Evolutionary conservation across 495 filamentous ascomycete genomes (phyloP), one percentile per base, ranked within the genome.

Genomic region (Neurospora pannonica): DNA sequence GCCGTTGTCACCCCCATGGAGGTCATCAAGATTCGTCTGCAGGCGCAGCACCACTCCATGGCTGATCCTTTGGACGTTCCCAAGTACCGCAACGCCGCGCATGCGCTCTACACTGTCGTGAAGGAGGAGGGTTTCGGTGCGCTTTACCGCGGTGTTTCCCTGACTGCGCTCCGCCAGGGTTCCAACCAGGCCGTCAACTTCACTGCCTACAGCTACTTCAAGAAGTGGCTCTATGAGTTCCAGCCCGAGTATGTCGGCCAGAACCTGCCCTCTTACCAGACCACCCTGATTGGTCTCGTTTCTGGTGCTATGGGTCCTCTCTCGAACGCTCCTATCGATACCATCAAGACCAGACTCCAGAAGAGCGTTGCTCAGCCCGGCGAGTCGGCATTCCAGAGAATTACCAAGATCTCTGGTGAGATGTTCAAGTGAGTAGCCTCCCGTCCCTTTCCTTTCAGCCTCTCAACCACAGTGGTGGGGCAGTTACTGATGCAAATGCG

Each of bases 181-280:
- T 94, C 90, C 74, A 99, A 99, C 86, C 96, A 99, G 85, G 96
- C 97, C 13, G 92, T 97, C 80, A 99, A 99, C 87, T 99, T 99
- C 87, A 98, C 95, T 37, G 97, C 97, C 13, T 99, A 99, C 84
- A 94, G 92, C 2, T 92, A 98, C 83, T 91, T 98, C 82, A 97
- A 97, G 85, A 88, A 91, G 73, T 83, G 84, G 46, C 88, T 97
- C 62, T 90, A 94, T 80, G 81, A 86, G 31, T 84, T 82, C 78
- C 94, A 95, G 83, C 88, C 92, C 84, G 80, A 88, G 76, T 80
- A 89, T 76, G 71, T 74, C 38, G 78, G 70, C 77, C 43, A 84
- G 86, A 89, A 89, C 77, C 86, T 99, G 19, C 95, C 96, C 5
- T 87, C 89, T 54, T 98, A 92, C 83, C 93, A 99, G 85, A 98